Conservation (phyloP, 805 yeast species). For the Cyberlindnera japonica region DNA sequence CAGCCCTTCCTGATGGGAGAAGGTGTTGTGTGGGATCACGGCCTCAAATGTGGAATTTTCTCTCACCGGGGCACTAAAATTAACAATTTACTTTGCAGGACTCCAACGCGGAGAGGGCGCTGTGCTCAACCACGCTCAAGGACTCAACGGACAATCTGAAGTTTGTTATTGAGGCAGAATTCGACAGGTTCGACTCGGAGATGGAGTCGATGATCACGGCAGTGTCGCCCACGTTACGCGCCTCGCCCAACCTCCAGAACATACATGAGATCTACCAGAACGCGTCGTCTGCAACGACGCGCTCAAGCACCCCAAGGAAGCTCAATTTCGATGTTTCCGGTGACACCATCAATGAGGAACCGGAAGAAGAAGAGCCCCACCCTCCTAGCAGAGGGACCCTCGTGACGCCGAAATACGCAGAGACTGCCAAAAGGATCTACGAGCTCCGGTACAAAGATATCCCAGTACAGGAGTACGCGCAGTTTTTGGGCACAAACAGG, state of each 20-base stretch:
- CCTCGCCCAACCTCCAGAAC: conserved; percentile 22
- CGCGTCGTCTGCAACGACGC: conserved; percentile 9
- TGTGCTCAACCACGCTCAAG: not conserved
- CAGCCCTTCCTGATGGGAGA: too few relatives aligned
- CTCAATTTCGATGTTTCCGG: conserved; percentile 15
- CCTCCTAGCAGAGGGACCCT: not conserved
- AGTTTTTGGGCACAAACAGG: conserved; percentile 34
- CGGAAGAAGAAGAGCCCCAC: conserved; percentile 11
- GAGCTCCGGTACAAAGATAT: conserved; percentile 29
- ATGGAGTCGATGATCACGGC: conserved; percentile 10
- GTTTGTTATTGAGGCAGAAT: conserved; percentile 10
- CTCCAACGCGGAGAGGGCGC: too few relatives aligned
- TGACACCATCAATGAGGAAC: conserved; percentile 23
- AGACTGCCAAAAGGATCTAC: conserved; percentile 32
- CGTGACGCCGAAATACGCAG: not conserved
- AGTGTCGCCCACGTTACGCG: conserved; percentile 15
- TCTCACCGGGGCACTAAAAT: too few relatives aligned
- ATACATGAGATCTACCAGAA: conserved; percentile 21
- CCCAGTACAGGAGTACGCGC: conserved; percentile 41
- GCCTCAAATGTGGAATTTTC: too few relatives aligned
- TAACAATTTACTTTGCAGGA: too few relatives aligned
- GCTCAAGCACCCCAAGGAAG: conserved; percentile 9
- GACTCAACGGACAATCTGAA: conserved; percentile 13
- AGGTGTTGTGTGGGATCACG: too few relatives aligned
- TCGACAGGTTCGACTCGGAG: conserved; percentile 13